Evolutionary conservation across 1,139 yeast genomes (phyloP), one percentile per base, ranked within the genome.

Genomic region (Magnusiomyces suaveolens): DNA sequence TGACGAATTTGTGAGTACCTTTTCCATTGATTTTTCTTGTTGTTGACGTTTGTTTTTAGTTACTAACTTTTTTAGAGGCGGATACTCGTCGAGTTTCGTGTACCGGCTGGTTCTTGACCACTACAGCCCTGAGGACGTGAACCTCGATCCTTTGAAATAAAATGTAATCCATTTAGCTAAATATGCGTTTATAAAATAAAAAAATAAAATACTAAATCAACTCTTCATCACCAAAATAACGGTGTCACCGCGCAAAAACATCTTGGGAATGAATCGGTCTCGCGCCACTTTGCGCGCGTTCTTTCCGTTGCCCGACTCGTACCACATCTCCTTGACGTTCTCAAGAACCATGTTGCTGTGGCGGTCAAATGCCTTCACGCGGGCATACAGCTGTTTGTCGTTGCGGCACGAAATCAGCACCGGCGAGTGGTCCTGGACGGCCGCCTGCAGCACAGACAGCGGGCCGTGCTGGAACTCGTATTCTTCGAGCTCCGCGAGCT

Each of bases 51-150:
- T 25, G 16, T 39, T 52, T 53, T 23, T 8, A 43, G 2, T 32
- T 33, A 12, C 14, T 18, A 32, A 26, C 18, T 53, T 59, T 60
- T 29, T 4, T 60, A 73, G 75, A 58, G 98, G 98, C 50, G 97
- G 97, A 32, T 90, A 87, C 68, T 87, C 97, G 26, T 98, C 98
- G 51, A 88, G 95, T 61, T 94, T 92, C 72, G 85, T 92, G 54
- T 94, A 94, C 72, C 83, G 98, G 72, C 85, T 92, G 58, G 96
- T 92, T 46, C 80, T 90, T 74, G 99, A 94, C 71, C 89, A 90
- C 70, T 94, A 94, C 72, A 84, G 84, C 69, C 81, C 84, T 52
- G 90, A 86, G 64, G 97, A 90, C 70, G 87, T 81, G 57, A 78
- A 54, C 43, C 52, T 63, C 33, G 50, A 46, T n/a, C 48, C 48